phyloP scores from a whole-genome alignment of 345 rosid species.

The Euphorbia lathyris region DNA sequence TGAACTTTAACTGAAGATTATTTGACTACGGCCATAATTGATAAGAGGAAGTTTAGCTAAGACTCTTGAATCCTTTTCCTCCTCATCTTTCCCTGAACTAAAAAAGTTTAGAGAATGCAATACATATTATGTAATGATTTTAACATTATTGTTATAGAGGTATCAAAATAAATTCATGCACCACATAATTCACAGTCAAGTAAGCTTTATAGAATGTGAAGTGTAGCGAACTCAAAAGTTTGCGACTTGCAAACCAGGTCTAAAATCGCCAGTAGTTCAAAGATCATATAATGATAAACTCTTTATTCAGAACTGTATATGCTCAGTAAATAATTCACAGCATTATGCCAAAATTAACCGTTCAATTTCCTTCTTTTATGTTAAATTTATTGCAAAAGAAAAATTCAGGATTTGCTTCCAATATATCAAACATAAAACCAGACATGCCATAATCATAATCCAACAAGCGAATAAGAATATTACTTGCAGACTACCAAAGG shows the following conservation, averaged over 20 bases:
- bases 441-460: not conserved
- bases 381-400: not conserved
- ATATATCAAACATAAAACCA: not conserved
- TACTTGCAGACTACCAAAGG: slow-evolving; percentile 80
- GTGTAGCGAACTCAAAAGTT: not conserved
- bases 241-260: not conserved
- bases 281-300: not conserved
- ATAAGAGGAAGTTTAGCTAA: not conserved
- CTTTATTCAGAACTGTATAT: not conserved
- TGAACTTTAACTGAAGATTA: not conserved
- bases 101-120: not conserved
- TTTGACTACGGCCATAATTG: not conserved
- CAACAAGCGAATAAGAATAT: slow-evolving; percentile 21
- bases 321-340: not conserved
- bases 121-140: not conserved
- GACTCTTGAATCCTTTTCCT: not conserved
- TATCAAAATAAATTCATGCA: not conserved
- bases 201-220: not conserved
- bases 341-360: not conserved
- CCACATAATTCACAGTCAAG: not conserved
- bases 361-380: not conserved
- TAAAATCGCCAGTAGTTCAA: not conserved
- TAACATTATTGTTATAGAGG: not conserved
- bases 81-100: not conserved
- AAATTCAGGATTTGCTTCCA: not conserved